Percentiles rank a stretch among this genome's conserved stretches.
phyloP scores from a whole-genome alignment of 495 filamentous ascomycete species.

The Penicillium coprophilum region DNA sequence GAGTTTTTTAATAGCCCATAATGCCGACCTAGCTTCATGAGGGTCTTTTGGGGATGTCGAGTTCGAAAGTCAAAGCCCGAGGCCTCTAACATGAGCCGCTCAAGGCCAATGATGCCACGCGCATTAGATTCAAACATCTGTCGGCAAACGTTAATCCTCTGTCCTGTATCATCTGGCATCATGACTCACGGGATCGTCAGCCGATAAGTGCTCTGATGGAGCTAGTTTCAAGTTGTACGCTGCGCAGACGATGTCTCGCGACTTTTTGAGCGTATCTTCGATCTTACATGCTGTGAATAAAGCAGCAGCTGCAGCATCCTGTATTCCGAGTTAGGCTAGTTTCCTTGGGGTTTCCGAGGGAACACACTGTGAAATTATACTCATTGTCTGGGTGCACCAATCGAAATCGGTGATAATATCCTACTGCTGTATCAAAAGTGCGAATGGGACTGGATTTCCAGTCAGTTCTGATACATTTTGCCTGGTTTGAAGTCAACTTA shows the following conservation, averaged over 20 bases:
- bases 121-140: slow-evolving; percentile 76
- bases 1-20: slow-evolving; percentile 52
- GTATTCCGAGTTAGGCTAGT: slow-evolving; percentile 16
- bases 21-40: slow-evolving; percentile 68
- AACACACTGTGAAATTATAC: slow-evolving; percentile 56
- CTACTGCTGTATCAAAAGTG: slow-evolving; percentile 79
- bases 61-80: slow-evolving; percentile 93
- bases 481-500: slow-evolving; percentile 36
- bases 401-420: slow-evolving; percentile 88
- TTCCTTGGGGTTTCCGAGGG: not conserved
- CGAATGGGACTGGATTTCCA: slow-evolving; percentile 60
- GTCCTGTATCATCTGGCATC: not conserved
- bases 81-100: slow-evolving; percentile 90
- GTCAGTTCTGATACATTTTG: slow-evolving; percentile 15
- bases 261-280: slow-evolving; percentile 97
- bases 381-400: slow-evolving; percentile 72
- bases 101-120: slow-evolving; percentile 79
- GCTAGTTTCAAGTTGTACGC: slow-evolving; percentile 78
- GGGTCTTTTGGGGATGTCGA: slow-evolving; percentile 77
- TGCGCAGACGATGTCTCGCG: slow-evolving; percentile 85
- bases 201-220: slow-evolving; percentile 69
- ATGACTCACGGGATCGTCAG: slow-evolving; percentile 71
- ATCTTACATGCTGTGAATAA: slow-evolving; percentile 94
- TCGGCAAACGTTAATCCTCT: slow-evolving; percentile 3
- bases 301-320: slow-evolving; percentile 84